Conservation (phyloP, 1,139 yeast species). For the Geotrichum reessii region DNA sequence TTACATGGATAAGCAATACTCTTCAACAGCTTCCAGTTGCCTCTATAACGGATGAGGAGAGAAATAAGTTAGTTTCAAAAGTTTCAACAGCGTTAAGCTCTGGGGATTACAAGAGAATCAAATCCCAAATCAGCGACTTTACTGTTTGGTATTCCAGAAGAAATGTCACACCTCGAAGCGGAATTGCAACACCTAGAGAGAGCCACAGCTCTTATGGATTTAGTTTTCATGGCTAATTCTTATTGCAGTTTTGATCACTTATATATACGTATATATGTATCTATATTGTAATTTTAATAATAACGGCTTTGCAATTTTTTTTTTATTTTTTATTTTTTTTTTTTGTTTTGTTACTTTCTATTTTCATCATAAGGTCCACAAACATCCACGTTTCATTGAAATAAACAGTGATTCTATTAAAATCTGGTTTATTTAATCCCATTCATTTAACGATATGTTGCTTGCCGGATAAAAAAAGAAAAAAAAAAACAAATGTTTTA, state of each 20-base stretch:
- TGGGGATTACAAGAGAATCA: conserved; percentile 67
- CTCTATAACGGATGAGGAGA: conserved; percentile 61
- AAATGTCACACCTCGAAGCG: conserved; percentile 40
- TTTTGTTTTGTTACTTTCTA: too few species aligned
- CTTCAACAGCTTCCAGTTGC: conserved; percentile 50
- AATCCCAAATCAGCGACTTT: conserved; percentile 67
- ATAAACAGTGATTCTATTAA: too few species aligned
- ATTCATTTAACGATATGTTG: too few species aligned
- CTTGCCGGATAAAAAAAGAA: too few species aligned
- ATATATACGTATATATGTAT: too few species aligned
- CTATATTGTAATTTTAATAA: background rate
- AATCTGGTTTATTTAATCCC: too few species aligned
- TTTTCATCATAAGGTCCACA: too few species aligned
- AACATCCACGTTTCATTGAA: too few species aligned
- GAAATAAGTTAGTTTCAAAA: conserved; percentile 51
- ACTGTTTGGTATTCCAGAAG: conserved; percentile 79
- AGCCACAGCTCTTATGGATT: conserved; percentile 2
- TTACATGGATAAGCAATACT: conserved; percentile 58
- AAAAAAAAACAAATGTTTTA: too few species aligned
- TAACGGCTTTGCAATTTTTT: background rate
- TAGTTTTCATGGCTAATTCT: conserved; percentile 2
- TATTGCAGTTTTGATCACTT: background rate
- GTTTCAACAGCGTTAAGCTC: conserved; percentile 57
- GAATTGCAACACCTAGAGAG: conserved; percentile 3
- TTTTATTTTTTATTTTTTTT: too few species aligned